Base-by-base conservation (phyloP, 768 basidiomycete species). In the Exsudoporus frostii region DNA sequence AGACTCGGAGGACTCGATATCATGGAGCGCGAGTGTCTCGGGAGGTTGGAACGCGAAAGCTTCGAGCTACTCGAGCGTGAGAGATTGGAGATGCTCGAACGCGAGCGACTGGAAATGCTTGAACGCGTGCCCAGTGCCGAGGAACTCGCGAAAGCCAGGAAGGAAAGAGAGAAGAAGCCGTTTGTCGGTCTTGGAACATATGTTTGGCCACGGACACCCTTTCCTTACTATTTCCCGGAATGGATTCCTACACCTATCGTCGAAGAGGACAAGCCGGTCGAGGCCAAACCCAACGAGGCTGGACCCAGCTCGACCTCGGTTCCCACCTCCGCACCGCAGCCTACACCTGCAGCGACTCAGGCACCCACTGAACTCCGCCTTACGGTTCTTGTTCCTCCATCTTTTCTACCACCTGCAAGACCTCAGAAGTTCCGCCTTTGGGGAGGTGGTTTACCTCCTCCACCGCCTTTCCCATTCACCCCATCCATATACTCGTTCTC, bases 401-500 rank as follows among this genome's bases (percentile, higher is more conserved):
- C 78, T 2, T 79, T 80, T 60, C 73, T 89, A 20, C 87, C 86
- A 0, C 69, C 75, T 14, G 70, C 76, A 43, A 76, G 79, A 47
- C 85, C 85, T 13, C 55, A 66, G 6, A 77, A 69, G 27, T 83
- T 81, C 14, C 77, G 77, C n/a, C 74, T 89, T 19, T 89, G 87
- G 87, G 87, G 87, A 47, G 86, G 84, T 20, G 86, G 84, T 7
- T 66, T 78, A 33, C 67, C 72, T 25, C 74, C 75, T 59, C 63
- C 76, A 56, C 57, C 79, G 48, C 69, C 70, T n/a, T 73, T 56
- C 61, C 67, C 60, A 41, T 66, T 58, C 17, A 57, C 63, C 0
- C 61, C 68, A 0, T 61, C 61, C 3, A 53, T 59, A 34, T 60
- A 61, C 52, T 65, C 63, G 4, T 58, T 60, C 29, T 69, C 75